A percentile compares a stretch with the other conserved stretches of the same genome.
Evolutionary conservation across 2,329 filamentous ascomycete species (phyloP).

Genomic region (Pseudomassariella vexata): DNA sequence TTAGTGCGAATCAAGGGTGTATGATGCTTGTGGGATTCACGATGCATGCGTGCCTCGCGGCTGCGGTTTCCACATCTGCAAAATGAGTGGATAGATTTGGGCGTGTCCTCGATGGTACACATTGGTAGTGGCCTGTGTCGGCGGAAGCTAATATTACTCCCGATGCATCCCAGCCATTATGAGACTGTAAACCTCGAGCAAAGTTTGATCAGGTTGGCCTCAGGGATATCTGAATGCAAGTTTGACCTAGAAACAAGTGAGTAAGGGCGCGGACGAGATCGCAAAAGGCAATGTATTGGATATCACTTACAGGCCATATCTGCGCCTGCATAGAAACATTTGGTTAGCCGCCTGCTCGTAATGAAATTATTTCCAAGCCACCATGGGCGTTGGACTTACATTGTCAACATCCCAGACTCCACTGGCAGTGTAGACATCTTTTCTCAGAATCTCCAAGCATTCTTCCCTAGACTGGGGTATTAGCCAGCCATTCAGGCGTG

Average conservation of each 20-base stretch:
- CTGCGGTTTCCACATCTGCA: too few species aligned
- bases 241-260: constrained; percentile 25
- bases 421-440: constrained; percentile 65
- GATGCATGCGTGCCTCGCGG: too few species aligned
- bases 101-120: too few species aligned
- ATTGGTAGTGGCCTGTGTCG: too few species aligned
- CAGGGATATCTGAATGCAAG: constrained; percentile 32
- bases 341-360: too few species aligned
- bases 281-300: not conserved
- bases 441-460: constrained; percentile 57
- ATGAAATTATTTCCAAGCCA: too few species aligned
- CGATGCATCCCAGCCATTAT: not conserved
- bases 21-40: too few species aligned
- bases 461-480: too few species aligned
- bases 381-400: constrained; percentile 32
- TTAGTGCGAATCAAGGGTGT: too few species aligned
- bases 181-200: not conserved
- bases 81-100: too few species aligned
- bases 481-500: too few species aligned
- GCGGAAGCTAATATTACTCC: not conserved
- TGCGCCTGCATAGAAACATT: constrained; percentile 30
- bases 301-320: constrained; percentile 39
- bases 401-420: constrained; percentile 80
- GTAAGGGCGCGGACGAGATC: not conserved
- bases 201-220: not conserved